Conservation (phyloP, 106 monocot genomes). For the Allium cepa region DNA sequence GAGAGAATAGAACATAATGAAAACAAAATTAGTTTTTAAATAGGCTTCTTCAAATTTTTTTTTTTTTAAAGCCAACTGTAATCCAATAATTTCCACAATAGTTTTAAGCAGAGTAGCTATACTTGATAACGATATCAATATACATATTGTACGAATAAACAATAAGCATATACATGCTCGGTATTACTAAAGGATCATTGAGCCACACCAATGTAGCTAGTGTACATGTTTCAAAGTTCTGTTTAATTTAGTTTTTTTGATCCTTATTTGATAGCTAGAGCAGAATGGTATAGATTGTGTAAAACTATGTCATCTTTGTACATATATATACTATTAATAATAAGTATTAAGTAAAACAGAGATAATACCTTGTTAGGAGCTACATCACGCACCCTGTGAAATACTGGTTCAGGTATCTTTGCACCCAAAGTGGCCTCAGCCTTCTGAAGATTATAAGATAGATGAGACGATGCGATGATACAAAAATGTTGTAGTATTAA, state of each 20-base stretch:
- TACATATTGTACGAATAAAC: too few relatives aligned
- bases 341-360: not conserved
- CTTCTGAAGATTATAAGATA: conserved; percentile 15
- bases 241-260: not conserved
- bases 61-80: not conserved
- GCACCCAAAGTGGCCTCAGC: conserved; percentile 35
- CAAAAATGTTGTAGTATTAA: not conserved
- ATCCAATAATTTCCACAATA: too few relatives aligned
- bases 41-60: not conserved
- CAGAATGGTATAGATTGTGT: not conserved
- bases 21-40: not conserved
- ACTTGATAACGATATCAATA: too few relatives aligned
- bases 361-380: conserved; percentile 67
- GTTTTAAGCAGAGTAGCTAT: too few relatives aligned
- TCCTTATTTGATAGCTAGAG: not conserved
- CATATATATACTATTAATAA: not conserved
- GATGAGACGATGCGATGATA: not conserved
- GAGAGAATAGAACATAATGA: not conserved
- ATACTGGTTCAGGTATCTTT: conserved; percentile 36
- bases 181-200: too few relatives aligned
- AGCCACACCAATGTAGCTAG: too few relatives aligned
- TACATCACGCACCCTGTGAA: conserved; percentile 62
- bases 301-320: not conserved
- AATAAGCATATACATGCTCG: too few relatives aligned
- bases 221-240: not conserved